A percentile compares a stretch with the other conserved stretches of the same genome.
These are phyloP conservation scores for Kluyveromyces siamensis DNA, from an alignment of 805 yeast genomes.

Conservation along the genomic window DNA sequence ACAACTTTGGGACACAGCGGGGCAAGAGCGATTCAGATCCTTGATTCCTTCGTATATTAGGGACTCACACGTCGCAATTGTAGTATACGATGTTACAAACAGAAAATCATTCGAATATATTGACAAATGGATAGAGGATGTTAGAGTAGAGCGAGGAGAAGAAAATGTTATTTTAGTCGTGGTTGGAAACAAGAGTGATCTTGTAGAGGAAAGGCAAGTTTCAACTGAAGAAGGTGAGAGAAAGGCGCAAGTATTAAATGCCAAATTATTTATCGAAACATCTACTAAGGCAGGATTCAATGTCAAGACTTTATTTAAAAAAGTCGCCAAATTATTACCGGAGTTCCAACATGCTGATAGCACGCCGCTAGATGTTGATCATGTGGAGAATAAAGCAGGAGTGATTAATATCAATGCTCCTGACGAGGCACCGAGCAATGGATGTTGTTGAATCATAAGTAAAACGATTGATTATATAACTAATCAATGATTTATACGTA, in stretches of 20 bases:
- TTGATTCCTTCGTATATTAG: conserved; percentile 92
- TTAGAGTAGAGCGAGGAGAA: conserved; percentile 81
- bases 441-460: conserved; percentile 10
- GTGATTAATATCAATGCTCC: conserved; percentile 37
- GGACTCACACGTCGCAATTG: conserved; percentile 94
- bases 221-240: conserved; percentile 77
- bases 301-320: conserved; percentile 81
- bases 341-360: conserved; percentile 47
- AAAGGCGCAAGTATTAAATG: conserved; percentile 61
- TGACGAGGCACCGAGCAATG: conserved; percentile 28
- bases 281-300: conserved; percentile 93
- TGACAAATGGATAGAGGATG: conserved; percentile 90
- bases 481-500: background rate
- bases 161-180: conserved; percentile 79
- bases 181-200: conserved; percentile 88
- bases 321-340: conserved; percentile 84
- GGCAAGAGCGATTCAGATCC: conserved; percentile 92
- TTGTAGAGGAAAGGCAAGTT: conserved; percentile 72
- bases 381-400: conserved; percentile 27
- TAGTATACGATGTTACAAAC: conserved; percentile 88
- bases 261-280: conserved; percentile 81
- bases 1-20: conserved; percentile 97
- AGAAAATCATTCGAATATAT: conserved; percentile 77
- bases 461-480: too few relatives aligned
- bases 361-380: conserved; percentile 16